These are phyloP conservation scores for Candida nemodendra DNA, from an alignment of 805 yeast genomes.

Conservation along the genomic window DNA sequence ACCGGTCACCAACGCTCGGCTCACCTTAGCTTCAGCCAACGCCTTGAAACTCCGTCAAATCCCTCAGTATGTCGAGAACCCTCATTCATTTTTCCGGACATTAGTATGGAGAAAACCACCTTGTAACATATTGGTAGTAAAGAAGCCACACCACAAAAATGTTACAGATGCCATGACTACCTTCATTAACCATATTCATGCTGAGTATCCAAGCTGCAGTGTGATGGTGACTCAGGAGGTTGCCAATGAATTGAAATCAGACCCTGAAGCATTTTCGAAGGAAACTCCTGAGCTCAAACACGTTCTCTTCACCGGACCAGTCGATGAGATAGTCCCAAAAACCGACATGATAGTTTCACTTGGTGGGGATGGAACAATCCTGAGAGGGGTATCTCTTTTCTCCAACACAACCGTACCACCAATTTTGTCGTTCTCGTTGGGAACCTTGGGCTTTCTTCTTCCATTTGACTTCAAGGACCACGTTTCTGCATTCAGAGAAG, in stretches of 20 bases:
- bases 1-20: not conserved
- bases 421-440: constrained; percentile 81
- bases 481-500: constrained; percentile 58
- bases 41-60: constrained; percentile 20
- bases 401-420: constrained; percentile 79
- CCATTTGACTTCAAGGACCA: constrained; percentile 79
- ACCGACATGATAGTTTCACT: constrained; percentile 81
- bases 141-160: constrained; percentile 74
- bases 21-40: constrained; percentile 9
- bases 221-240: constrained; percentile 75
- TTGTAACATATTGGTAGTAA: constrained; percentile 73
- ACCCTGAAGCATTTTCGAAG: constrained; percentile 1
- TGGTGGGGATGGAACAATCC: constrained; percentile 96
- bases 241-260: constrained; percentile 51
- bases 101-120: constrained; percentile 72
- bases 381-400: constrained; percentile 79
- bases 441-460: constrained; percentile 83
- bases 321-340: constrained; percentile 54
- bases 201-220: constrained; percentile 65
- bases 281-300: constrained; percentile 20
- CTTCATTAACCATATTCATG: constrained; percentile 61
- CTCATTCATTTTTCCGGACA: constrained; percentile 60
- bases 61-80: constrained; percentile 54
- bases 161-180: constrained; percentile 66
- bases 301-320: constrained; percentile 57